Percentiles rank a stretch among this genome's conserved stretches.
Evolutionary conservation across 768 basidiomycete species (phyloP).

Genomic region (Suillus discolor): DNA sequence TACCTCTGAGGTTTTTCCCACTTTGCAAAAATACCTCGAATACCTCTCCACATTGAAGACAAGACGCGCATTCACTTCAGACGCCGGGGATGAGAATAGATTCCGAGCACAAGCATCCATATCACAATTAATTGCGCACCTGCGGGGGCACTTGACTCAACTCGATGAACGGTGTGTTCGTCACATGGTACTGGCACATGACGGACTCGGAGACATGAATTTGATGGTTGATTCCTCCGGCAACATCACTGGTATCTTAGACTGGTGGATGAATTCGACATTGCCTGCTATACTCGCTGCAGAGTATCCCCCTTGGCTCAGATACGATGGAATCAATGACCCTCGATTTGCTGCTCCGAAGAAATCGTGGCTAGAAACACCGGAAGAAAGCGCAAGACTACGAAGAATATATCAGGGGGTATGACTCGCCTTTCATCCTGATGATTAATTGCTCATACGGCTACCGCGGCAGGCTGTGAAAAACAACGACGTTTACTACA

Average conservation of each 20-base stretch:
- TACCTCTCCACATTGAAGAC: slow-evolving; percentile 4
- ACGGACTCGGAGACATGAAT: slow-evolving; percentile 17
- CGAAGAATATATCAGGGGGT: slow-evolving; percentile 8
- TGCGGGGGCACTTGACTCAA: not conserved
- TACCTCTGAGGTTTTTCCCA: slow-evolving; percentile 4
- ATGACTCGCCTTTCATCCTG: not conserved
- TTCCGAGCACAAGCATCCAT: slow-evolving; percentile 12
- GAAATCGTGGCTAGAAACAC: slow-evolving; percentile 9
- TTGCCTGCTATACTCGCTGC: slow-evolving; percentile 25
- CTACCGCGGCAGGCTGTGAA: slow-evolving; percentile 6
- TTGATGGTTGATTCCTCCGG: slow-evolving; percentile 19
- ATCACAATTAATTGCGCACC: slow-evolving; percentile 8
- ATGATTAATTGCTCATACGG: not conserved
- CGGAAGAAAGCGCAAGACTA: slow-evolving; percentile 11
- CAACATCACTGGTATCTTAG: slow-evolving; percentile 20
- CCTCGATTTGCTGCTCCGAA: slow-evolving; percentile 15
- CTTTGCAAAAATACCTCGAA: slow-evolving; percentile 11
- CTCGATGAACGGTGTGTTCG: slow-evolving; percentile 5
- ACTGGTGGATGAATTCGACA: slow-evolving; percentile 25
- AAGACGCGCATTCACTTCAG: slow-evolving; percentile 5
- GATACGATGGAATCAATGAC: slow-evolving; percentile 22
- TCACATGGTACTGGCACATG: slow-evolving; percentile 21
- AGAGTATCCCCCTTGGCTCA: slow-evolving; percentile 25
- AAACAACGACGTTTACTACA: not conserved
- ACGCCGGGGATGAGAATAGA: slow-evolving; percentile 7